Conservation (phyloP, 768 basidiomycete species). For the Rhizopogon salebrosus region DNA sequence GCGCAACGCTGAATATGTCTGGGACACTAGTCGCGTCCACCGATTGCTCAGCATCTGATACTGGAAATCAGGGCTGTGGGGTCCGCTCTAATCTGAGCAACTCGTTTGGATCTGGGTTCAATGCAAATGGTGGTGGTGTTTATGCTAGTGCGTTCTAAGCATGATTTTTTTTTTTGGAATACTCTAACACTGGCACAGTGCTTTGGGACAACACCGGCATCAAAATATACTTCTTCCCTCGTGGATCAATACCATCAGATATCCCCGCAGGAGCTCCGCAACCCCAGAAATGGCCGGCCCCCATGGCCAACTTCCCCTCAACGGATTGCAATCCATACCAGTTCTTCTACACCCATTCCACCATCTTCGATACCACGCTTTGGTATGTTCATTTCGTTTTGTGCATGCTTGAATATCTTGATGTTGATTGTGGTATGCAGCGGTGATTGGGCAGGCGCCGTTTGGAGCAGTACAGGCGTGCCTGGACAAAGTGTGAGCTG, state of each 20-base stretch:
- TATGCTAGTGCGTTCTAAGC: constrained; percentile 67
- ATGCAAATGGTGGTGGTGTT: constrained; percentile 78
- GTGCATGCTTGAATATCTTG: not conserved
- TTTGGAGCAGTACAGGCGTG: constrained; percentile 69
- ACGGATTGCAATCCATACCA: constrained; percentile 67
- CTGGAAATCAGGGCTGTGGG: constrained; percentile 79
- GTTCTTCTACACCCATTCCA: constrained; percentile 73
- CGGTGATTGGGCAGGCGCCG: constrained; percentile 85
- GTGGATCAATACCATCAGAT: constrained; percentile 70
- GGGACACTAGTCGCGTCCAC: constrained; percentile 65
- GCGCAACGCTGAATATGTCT: constrained; percentile 47
- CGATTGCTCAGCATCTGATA: constrained; percentile 66
- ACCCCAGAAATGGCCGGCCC: constrained; percentile 71
- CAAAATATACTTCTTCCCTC: constrained; percentile 77
- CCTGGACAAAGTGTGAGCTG: constrained; percentile 88
- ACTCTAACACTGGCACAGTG: constrained; percentile 38
- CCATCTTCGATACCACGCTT: constrained; percentile 83
- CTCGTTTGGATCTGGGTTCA: constrained; percentile 85
- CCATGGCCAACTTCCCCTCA: constrained; percentile 78
- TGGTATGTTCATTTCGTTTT: constrained; percentile 44
- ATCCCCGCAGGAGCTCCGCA: constrained; percentile 68
- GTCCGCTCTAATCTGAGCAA: constrained; percentile 52
- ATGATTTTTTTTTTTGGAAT: constrained; percentile 6
- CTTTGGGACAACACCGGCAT: constrained; percentile 76
- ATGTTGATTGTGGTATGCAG: constrained; percentile 29